phyloP scores from a whole-genome alignment of 2,329 filamentous ascomycete species.

The Clonostachys solani region DNA sequence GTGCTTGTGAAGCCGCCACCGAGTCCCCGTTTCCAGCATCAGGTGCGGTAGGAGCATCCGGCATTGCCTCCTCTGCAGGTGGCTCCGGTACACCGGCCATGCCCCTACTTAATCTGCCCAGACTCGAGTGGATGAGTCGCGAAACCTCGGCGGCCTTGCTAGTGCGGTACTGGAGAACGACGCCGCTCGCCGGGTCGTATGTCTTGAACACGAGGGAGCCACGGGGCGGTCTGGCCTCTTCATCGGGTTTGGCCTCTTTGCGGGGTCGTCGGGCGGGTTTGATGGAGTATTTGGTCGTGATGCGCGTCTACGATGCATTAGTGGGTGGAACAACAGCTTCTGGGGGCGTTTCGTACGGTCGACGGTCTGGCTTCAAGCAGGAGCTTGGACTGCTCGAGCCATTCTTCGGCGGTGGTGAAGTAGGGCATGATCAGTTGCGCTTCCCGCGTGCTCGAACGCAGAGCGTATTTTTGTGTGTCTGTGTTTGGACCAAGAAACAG shows the following conservation, averaged over 20 bases:
- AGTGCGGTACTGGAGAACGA: slow-evolving; percentile 85
- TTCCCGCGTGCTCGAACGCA: too few species aligned
- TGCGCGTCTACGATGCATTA: slow-evolving; percentile 60
- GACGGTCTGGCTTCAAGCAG: slow-evolving; percentile 82
- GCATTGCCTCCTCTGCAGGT: slow-evolving; percentile 34
- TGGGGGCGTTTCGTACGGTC: slow-evolving; percentile 54
- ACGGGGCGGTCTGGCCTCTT: slow-evolving; percentile 43
- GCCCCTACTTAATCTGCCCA: slow-evolving; percentile 71
- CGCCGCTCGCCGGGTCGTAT: slow-evolving; percentile 77
- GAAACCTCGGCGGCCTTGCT: slow-evolving; percentile 88
- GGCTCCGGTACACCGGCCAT: slow-evolving; percentile 53
- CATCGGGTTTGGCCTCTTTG: slow-evolving; percentile 15
- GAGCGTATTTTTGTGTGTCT: too few species aligned
- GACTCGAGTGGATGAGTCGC: slow-evolving; percentile 64
- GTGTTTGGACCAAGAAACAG: too few species aligned
- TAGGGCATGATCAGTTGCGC: slow-evolving; percentile 61
- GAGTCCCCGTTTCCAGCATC: slow-evolving; percentile 2
- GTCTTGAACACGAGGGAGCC: slow-evolving; percentile 83
- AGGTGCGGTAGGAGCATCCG: slow-evolving; percentile 24
- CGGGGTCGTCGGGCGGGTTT: slow-evolving; percentile 26
- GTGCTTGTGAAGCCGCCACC: slow-evolving; percentile 14
- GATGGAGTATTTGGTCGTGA: slow-evolving; percentile 90
- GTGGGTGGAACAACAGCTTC: slow-evolving; percentile 3
- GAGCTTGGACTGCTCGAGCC: slow-evolving; percentile 82
- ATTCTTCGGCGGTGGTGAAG: slow-evolving; percentile 80